Evolutionary conservation across 164 flowering plant species (phyloP).

Genomic region (Magnolia officinalis): DNA sequence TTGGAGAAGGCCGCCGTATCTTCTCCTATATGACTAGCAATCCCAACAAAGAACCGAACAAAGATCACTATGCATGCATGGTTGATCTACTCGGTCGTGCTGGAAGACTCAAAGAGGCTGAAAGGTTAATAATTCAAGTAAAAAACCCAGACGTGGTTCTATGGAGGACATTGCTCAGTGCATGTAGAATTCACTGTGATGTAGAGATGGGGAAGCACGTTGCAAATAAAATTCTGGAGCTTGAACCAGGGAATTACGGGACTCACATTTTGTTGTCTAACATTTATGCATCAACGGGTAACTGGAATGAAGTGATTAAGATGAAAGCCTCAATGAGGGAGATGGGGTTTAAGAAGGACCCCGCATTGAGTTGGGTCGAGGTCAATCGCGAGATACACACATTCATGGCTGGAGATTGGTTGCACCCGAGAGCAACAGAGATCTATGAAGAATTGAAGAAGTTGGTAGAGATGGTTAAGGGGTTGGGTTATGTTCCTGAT

Average conservation of each 20-base stretch:
- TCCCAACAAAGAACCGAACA: conserved; percentile 18
- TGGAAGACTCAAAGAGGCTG: conserved; percentile 50
- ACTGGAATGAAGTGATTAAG: conserved; percentile 40
- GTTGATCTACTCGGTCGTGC: conserved; percentile 51
- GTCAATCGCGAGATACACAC: conserved; percentile 33
- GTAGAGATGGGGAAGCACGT: conserved; percentile 36
- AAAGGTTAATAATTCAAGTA: conserved; percentile 28
- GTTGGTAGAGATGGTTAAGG: conserved; percentile 28
- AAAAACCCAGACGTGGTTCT: conserved; percentile 41
- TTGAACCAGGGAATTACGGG: conserved; percentile 37
- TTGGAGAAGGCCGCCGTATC: conserved; percentile 41
- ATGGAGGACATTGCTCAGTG: conserved; percentile 47
- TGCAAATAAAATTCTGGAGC: conserved; percentile 24
- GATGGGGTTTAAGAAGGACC: conserved; percentile 39
- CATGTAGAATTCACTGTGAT: conserved; percentile 44
- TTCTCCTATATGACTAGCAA: conserved; percentile 29
- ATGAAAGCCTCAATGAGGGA: conserved; percentile 38
- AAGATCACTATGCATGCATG: conserved; percentile 51
- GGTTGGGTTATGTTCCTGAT: conserved; percentile 48
- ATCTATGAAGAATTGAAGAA: conserved; percentile 29
- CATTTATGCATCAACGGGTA: conserved; percentile 40
- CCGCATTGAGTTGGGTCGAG: conserved; percentile 52
- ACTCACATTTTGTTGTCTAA: conserved; percentile 40
- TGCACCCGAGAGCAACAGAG: conserved; percentile 32
- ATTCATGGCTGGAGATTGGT: conserved; percentile 43